Conservation (phyloP, 83 land plant species). For the Picea mariana region DNA sequence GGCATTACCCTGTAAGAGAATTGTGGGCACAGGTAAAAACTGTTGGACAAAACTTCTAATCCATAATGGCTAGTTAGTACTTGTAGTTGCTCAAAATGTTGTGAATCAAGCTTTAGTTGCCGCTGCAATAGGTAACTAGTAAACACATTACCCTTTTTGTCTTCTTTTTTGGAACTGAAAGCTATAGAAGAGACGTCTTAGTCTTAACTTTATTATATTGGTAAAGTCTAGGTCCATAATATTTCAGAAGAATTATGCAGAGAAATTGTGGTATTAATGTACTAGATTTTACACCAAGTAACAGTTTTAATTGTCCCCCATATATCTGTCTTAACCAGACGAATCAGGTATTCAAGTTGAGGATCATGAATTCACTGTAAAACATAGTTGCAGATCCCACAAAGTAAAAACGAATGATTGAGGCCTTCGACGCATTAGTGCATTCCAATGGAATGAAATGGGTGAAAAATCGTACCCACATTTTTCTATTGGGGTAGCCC, state of each 20-base stretch:
- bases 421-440: no score
- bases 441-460: no score
- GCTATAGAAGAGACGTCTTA: not conserved
- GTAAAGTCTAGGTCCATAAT: conserved; percentile 83
- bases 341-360: conserved; percentile 69
- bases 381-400: no score
- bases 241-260: conserved; percentile 84
- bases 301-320: conserved; percentile 53
- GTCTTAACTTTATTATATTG: conserved; percentile 9
- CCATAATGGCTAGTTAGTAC: conserved; percentile 74
- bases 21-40: conserved; percentile 77
- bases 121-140: conserved; percentile 74
- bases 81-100: conserved; percentile 98
- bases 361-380: no score
- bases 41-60: conserved; percentile 82
- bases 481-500: no score
- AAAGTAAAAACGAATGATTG: no score
- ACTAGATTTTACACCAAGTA: conserved; percentile 75
- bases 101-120: conserved; percentile 99
- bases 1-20: conserved; percentile 95
- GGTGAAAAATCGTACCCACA: no score
- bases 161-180: not conserved
- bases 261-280: conserved; percentile 99
- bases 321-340: conserved; percentile 77
- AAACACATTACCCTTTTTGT: not conserved